Conservation (phyloP, 768 basidiomycete species). For the Serendipita sp. region DNA sequence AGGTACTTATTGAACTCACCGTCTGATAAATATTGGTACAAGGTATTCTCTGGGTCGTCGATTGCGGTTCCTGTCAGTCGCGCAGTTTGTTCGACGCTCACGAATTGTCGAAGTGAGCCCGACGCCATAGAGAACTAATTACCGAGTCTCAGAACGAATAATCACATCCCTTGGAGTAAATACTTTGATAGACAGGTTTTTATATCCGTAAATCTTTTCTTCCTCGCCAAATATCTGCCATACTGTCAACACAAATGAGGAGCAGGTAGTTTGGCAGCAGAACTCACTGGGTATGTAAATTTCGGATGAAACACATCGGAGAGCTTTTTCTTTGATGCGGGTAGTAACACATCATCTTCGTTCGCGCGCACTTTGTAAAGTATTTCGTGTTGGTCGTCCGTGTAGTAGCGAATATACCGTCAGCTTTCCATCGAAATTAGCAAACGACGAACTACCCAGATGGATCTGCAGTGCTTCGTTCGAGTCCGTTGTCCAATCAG, state of each 20-base stretch:
- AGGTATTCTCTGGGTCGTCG: slow-evolving; percentile 69
- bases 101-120: slow-evolving; percentile 63
- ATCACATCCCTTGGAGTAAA: slow-evolving; percentile 15
- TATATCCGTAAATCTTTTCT: slow-evolving; percentile 91
- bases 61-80: slow-evolving; percentile 43
- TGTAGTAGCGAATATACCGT: slow-evolving; percentile 6
- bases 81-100: slow-evolving; percentile 48
- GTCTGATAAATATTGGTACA: slow-evolving; percentile 61
- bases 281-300: slow-evolving; percentile 83
- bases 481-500: slow-evolving; percentile 65
- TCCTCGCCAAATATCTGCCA: slow-evolving; percentile 83
- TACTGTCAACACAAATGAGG: not conserved
- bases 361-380: slow-evolving; percentile 42
- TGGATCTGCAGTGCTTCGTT: slow-evolving; percentile 62
- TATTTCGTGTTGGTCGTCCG: not conserved
- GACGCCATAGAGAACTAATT: slow-evolving; percentile 69
- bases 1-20: slow-evolving; percentile 26
- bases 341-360: slow-evolving; percentile 36
- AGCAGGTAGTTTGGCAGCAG: not conserved
- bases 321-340: slow-evolving; percentile 37
- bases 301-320: slow-evolving; percentile 61
- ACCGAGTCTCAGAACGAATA: not conserved
- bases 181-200: slow-evolving; percentile 69
- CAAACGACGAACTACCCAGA: slow-evolving; percentile 35
- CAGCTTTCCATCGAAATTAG: not conserved